Percentiles rank a stretch among this genome's conserved stretches.
Conservation (phyloP, 2,329 filamentous ascomycete species). For the Aureobasidium sp. region DNA sequence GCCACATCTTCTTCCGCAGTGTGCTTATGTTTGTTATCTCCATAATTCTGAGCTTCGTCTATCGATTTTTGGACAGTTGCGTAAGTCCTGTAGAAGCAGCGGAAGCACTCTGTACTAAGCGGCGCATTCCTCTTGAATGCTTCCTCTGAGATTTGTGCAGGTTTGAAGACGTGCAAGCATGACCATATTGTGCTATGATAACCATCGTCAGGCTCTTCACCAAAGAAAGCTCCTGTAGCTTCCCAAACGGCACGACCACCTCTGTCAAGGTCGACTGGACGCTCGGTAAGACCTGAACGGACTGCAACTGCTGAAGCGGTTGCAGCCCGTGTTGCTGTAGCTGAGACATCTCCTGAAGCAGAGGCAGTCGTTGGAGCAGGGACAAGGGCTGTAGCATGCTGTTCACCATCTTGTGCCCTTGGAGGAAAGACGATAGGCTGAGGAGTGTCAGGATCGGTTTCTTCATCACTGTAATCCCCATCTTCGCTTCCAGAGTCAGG, state of each 20-base stretch:
- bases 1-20: constrained; percentile 9
- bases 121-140: constrained; percentile 20
- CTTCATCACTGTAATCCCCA: constrained; percentile 25
- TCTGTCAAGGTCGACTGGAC: constrained; percentile 14
- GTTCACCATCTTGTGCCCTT: neutral
- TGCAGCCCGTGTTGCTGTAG: neutral
- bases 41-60: no score
- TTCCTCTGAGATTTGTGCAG: constrained; percentile 12
- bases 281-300: neutral
- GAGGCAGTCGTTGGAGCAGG: neutral
- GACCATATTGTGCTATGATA: constrained; percentile 22
- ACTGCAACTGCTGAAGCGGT: neutral
- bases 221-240: constrained; percentile 3
- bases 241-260: constrained; percentile 14
- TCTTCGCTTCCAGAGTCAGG: constrained; percentile 19
- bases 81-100: constrained; percentile 19
- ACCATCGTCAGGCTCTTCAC: constrained; percentile 23
- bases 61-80: constrained; percentile 9
- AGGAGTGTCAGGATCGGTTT: neutral
- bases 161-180: constrained; percentile 22
- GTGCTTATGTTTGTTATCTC: neutral
- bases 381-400: neutral
- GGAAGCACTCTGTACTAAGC: constrained; percentile 22
- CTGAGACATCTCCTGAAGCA: neutral
- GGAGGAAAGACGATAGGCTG: neutral